phyloP scores from a whole-genome alignment of 2,329 filamentous ascomycete species.

The Tolypocladium ovalisporum region DNA sequence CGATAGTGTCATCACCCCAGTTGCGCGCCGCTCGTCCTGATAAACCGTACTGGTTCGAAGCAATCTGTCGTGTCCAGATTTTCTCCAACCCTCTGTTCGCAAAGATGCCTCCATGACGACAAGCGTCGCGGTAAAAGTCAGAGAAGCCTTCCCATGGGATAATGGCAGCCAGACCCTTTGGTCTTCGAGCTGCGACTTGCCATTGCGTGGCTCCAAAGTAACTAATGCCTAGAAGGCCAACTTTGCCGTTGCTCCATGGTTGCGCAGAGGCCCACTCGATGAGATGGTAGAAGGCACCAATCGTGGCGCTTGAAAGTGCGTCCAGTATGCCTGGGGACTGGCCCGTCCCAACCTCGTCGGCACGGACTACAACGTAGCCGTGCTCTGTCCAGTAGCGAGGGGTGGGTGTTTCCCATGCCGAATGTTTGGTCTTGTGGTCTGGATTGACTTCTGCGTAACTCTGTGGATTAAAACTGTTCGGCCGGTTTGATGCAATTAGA shows the following conservation, averaged over 20 bases:
- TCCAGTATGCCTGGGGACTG: constrained; percentile 36
- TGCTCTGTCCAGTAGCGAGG: constrained; percentile 43
- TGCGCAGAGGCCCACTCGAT: constrained; percentile 38
- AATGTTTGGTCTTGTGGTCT: constrained; percentile 40
- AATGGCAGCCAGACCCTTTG: constrained; percentile 33
- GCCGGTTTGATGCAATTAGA: too few species aligned
- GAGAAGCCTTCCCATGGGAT: constrained; percentile 43
- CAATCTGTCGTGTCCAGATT: constrained; percentile 13
- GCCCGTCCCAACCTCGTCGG: constrained; percentile 36
- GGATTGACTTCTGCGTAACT: constrained; percentile 40
- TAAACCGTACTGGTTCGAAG: constrained; percentile 53
- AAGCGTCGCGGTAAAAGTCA: constrained; percentile 45
- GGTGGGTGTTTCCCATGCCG: constrained; percentile 49
- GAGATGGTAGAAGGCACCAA: constrained; percentile 36
- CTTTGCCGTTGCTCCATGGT: constrained; percentile 33
- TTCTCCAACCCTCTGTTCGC: constrained; percentile 42
- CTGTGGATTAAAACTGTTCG: constrained; percentile 23
- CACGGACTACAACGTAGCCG: constrained; percentile 44
- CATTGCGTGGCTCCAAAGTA: constrained; percentile 35
- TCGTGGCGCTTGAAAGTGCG: constrained; percentile 36
- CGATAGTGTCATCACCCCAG: constrained; percentile 45
- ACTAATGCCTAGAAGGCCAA: constrained; percentile 33
- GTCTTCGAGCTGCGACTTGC: constrained; percentile 32
- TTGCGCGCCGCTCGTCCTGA: constrained; percentile 36
- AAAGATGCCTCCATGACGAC: constrained; percentile 50